phyloP scores from a whole-genome alignment of 345 rosid species.

The Arabidopsis suecica region DNA sequence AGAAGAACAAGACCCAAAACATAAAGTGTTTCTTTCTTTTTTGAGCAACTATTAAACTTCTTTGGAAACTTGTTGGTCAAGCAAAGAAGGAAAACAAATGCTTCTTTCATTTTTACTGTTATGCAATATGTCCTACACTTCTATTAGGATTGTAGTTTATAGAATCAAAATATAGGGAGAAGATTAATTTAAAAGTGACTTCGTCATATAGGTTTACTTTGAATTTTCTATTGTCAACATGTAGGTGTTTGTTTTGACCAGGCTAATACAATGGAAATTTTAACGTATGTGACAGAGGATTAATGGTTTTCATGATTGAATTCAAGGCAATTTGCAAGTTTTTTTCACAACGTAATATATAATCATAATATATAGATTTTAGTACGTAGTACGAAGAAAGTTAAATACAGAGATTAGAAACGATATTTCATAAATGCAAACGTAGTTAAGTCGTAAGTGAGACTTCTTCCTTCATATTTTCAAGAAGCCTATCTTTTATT shows the following conservation, averaged over 20 bases:
- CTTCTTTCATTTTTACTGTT: not conserved
- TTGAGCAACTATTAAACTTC: too few relatives aligned
- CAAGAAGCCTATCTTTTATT: not conserved
- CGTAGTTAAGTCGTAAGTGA: not conserved
- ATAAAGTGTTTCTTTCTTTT: too few relatives aligned
- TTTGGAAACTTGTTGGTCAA: too few relatives aligned
- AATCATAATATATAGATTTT: too few relatives aligned
- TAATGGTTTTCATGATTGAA: not conserved
- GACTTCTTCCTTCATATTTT: not conserved
- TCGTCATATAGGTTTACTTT: slow-evolving; percentile 26
- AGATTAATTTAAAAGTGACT: not conserved
- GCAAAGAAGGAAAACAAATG: too few relatives aligned
- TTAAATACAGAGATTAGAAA: not conserved
- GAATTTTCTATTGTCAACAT: not conserved
- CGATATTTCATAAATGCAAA: not conserved
- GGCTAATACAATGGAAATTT: not conserved
- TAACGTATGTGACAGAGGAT: not conserved
- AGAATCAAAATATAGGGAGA: not conserved
- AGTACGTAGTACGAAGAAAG: not conserved
- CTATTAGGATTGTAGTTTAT: slow-evolving; percentile 9
- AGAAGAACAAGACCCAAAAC: too few relatives aligned
- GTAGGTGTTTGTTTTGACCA: not conserved
- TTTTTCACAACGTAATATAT: not conserved
- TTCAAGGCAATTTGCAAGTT: not conserved
- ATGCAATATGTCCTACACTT: not conserved